Percentiles rank a stretch among this genome's conserved stretches.
phyloP scores from a whole-genome alignment of 2,329 filamentous ascomycete genomes.

The Aspergillus hortae region DNA sequence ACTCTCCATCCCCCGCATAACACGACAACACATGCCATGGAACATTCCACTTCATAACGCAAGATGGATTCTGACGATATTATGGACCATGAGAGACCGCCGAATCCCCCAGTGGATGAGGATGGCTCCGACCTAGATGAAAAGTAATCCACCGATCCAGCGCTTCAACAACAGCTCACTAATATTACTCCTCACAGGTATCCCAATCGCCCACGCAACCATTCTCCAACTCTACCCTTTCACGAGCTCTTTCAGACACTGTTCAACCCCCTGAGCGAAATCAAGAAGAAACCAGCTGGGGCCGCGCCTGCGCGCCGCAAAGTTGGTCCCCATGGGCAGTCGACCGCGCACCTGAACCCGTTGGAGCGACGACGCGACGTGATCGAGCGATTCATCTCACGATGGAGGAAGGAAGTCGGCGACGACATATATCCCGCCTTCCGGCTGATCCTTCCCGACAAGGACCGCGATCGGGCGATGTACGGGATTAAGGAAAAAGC shows the following conservation, averaged over 20 bases:
- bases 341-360: conserved; percentile 54
- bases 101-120: conserved; percentile 9
- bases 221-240: conserved; percentile 75
- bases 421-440: conserved; percentile 91
- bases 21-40: not conserved
- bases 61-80: conserved; percentile 30
- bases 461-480: conserved; percentile 86
- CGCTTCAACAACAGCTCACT: conserved; percentile 2
- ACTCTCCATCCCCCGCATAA: too few species aligned
- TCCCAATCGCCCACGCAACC: conserved; percentile 77
- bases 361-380: conserved; percentile 77
- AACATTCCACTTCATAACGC: not conserved
- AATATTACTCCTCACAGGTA: conserved; percentile 51
- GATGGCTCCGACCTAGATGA: conserved; percentile 27
- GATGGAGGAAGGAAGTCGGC: conserved; percentile 85
- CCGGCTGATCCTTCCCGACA: conserved; percentile 85
- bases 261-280: conserved; percentile 77
- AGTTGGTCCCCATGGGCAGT: conserved; percentile 55
- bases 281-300: conserved; percentile 67
- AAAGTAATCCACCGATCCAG: conserved; percentile 20
- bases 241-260: conserved; percentile 71
- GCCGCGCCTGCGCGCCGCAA: conserved; percentile 54
- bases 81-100: conserved; percentile 13
- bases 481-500: conserved; percentile 92
- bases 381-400: conserved; percentile 78